Evolutionary conservation across 139 green algal species (phyloP).

Genomic region (Ettlia oleoabundans): DNA sequence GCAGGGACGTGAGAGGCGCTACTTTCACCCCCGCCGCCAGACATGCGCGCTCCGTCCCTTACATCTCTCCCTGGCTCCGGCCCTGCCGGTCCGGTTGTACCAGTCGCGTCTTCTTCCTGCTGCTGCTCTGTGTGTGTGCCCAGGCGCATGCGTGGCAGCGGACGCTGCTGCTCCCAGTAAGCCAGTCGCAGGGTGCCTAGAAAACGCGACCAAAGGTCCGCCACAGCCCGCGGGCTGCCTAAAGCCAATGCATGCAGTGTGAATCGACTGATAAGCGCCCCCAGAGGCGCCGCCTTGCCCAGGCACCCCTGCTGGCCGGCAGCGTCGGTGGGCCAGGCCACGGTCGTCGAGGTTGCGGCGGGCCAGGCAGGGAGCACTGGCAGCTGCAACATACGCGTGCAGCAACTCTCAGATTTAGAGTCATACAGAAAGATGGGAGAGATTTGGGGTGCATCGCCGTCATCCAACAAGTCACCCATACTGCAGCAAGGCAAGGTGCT

Average conservation of each 20-base stretch:
- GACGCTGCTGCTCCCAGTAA: conserved; percentile 64
- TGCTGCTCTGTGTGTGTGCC: background rate
- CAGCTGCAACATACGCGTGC: background rate
- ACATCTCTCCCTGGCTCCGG: no score
- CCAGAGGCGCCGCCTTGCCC: conserved; percentile 39
- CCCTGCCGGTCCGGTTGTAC: no score
- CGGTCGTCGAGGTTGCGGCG: background rate
- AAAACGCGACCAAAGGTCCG: conserved; percentile 73
- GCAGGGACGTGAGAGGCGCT: conserved; percentile 16
- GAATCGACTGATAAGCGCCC: conserved; percentile 52
- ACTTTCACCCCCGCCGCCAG: conserved; percentile 6
- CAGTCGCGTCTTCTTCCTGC: background rate
- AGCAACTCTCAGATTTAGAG: background rate
- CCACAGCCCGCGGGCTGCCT: conserved; percentile 71
- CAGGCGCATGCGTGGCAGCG: conserved; percentile 69
- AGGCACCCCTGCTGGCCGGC: conserved; percentile 11
- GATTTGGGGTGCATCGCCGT: no score
- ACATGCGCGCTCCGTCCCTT: no score
- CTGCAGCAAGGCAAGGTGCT: background rate
- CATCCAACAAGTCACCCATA: no score
- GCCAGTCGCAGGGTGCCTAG: conserved; percentile 63
- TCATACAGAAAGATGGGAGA: no score
- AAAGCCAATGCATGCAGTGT: conserved; percentile 73
- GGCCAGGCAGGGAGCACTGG: conserved; percentile 22
- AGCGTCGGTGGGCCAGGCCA: conserved; percentile 4